Evolutionary conservation across 352 stramenopile genomes (phyloP).

Genomic region (Globisporangium acanthophoron): DNA sequence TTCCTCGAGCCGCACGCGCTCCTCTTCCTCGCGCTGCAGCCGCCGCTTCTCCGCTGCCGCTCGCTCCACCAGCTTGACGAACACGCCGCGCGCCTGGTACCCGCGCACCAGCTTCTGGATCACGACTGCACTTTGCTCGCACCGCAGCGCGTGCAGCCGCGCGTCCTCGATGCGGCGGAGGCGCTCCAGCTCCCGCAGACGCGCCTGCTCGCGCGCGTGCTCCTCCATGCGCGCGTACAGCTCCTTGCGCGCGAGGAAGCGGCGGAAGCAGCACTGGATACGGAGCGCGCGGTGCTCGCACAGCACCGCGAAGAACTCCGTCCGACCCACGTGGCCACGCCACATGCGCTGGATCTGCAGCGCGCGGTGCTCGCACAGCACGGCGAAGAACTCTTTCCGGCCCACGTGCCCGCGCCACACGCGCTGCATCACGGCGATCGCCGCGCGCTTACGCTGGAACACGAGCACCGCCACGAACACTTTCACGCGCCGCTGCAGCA

Average conservation of each 20-base stretch:
- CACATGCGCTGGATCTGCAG: constrained; percentile 44
- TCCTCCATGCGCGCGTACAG: constrained; percentile 20
- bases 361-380: constrained; percentile 28
- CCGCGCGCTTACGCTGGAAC: constrained; percentile 23
- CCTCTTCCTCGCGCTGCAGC: constrained; percentile 19
- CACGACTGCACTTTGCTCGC: constrained; percentile 28
- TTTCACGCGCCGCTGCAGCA: constrained; percentile 45
- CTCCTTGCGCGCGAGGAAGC: constrained; percentile 31
- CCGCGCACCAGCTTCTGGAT: constrained; percentile 45
- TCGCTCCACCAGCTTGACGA: constrained; percentile 29
- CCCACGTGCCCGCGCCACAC: constrained; percentile 30
- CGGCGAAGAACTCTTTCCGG: constrained; percentile 14
- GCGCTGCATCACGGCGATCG: constrained; percentile 22
- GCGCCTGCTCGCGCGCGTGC: constrained; percentile 27
- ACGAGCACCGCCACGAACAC: constrained; percentile 34
- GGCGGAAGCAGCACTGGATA: constrained; percentile 43
- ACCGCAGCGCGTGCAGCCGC: constrained; percentile 10
- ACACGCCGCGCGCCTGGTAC: constrained; percentile 38
- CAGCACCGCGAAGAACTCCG: constrained; percentile 25
- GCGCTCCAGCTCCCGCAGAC: constrained; percentile 21
- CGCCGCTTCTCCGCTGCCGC: constrained; percentile 29
- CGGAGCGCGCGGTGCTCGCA: constrained; percentile 35
- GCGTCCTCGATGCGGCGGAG: constrained; percentile 14
- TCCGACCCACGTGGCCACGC: constrained; percentile 32
- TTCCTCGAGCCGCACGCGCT: constrained; percentile 17